Base-by-base conservation (phyloP, 2,329 filamentous ascomycete species). In the Cercospora citrullina region DNA sequence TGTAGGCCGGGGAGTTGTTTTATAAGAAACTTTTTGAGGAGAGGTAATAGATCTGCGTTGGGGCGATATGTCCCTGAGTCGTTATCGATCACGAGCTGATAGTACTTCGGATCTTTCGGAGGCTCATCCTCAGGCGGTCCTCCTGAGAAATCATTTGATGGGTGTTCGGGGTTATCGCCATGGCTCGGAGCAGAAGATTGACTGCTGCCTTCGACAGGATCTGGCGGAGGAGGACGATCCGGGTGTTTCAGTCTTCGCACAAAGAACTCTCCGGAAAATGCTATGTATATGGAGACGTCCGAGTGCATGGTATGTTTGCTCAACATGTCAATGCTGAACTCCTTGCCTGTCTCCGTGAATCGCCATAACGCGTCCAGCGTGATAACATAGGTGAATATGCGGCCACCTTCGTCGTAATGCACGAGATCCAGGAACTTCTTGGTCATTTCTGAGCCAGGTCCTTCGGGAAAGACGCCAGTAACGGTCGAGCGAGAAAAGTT, bases 231-330 rank as follows among this genome's bases (percentile, higher is more conserved):
- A 60, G 75, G 74, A 23, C 77, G 79, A 63, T 80, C 76, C 5
- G 79, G 79, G 72, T 87, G 84, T 70, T 84, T 86, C 28, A 92
- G 84, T 2, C 91, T 87, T 14, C 93, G 87, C 70, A 98, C 86
- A 78, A 97, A 95, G 79, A 98, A 98, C 77, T 98, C 94, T 51
- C 94, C 94, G 0, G 91, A 93, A 77, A 90, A 97, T 23, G 94
- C 94, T 71, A 97, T 92, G 78, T 97, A 97, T 2, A 92, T 91
- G 39, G 89, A 91, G 1, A 97, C 94, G 78, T 97, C 90, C 72
- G 92, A 94, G 81, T 98, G 94, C 93, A 98, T 97, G 48, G 93
- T 96, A 79, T 98, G 94, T 79, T 98, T 98, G 79, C 90, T 93
- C 75, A 98, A 81, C 79, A 97, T 84, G 80, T 97, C 94, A 75